These are phyloP conservation scores for Geoglossum cookeanum DNA, from an alignment of 2,329 filamentous ascomycete species.

Conservation along the genomic window DNA sequence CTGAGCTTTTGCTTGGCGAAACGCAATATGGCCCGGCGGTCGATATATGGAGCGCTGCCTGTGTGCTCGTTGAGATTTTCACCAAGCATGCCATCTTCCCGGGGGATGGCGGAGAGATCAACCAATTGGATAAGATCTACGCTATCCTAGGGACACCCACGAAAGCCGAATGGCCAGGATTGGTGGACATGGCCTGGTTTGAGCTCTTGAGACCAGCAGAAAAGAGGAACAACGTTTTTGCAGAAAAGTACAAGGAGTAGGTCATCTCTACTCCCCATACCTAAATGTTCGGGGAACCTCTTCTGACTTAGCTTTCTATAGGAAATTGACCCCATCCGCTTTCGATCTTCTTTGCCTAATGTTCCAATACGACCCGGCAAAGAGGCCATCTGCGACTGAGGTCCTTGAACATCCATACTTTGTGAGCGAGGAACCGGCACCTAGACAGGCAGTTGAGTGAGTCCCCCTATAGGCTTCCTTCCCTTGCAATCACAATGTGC, in stretches of 20 bases:
- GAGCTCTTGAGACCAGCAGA: constrained; percentile 68
- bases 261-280: constrained; percentile 57
- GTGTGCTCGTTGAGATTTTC: constrained; percentile 93
- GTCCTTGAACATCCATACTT: constrained; percentile 84
- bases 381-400: constrained; percentile 65
- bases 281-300: neutral
- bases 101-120: constrained; percentile 87
- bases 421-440: constrained; percentile 54
- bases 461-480: constrained; percentile 19
- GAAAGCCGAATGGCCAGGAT: constrained; percentile 64
- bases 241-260: constrained; percentile 60
- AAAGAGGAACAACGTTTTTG: constrained; percentile 55
- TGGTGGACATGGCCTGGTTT: constrained; percentile 95
- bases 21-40: constrained; percentile 79
- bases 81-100: constrained; percentile 86
- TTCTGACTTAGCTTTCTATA: neutral
- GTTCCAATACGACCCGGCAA: constrained; percentile 75
- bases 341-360: constrained; percentile 69
- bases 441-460: constrained; percentile 65
- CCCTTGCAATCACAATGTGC: constrained; percentile 1
- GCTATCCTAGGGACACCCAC: constrained; percentile 77
- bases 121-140: constrained; percentile 94
- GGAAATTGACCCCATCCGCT: constrained; percentile 55
- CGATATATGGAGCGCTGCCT: constrained; percentile 93
- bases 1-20: constrained; percentile 76